These are phyloP conservation scores for Rugonectria rugulosa DNA, from an alignment of 2,329 filamentous ascomycete genomes.

Conservation along the genomic window DNA sequence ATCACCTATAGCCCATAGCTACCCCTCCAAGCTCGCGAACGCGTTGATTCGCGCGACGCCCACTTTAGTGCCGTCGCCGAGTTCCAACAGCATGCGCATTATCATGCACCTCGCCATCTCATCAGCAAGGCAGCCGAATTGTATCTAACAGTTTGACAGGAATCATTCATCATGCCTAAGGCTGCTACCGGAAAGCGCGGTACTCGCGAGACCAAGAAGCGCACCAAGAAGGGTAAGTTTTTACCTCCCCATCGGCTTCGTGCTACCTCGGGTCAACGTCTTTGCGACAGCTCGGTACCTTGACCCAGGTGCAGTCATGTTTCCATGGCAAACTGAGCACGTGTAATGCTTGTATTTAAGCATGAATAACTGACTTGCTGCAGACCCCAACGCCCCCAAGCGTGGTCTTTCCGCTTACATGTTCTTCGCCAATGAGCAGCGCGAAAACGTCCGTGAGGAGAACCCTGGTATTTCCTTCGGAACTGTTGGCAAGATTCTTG, in stretches of 20 bases:
- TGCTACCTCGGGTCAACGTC: not conserved
- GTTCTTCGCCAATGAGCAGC: slow-evolving; percentile 99
- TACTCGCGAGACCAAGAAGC: slow-evolving; percentile 64
- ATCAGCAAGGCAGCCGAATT: not conserved
- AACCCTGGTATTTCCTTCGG: slow-evolving; percentile 98
- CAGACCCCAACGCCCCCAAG: slow-evolving; percentile 98
- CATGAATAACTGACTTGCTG: not conserved
- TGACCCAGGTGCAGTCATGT: not conserved
- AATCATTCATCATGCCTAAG: slow-evolving; percentile 63
- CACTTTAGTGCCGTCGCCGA: not conserved
- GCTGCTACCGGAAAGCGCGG: slow-evolving; percentile 60
- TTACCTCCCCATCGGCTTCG: not conserved
- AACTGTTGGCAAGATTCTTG: slow-evolving; percentile 98
- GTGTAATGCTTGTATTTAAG: not conserved
- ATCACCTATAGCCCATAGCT: slow-evolving; percentile 31
- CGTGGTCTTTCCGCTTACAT: slow-evolving; percentile 99
- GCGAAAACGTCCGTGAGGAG: slow-evolving; percentile 96
- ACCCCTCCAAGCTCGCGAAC: slow-evolving; percentile 29
- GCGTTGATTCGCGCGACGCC: slow-evolving; percentile 7
- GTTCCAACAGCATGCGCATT: not conserved
- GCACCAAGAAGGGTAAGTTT: slow-evolving; percentile 66
- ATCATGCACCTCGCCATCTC: not conserved
- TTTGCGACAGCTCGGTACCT: not conserved
- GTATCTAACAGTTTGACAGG: slow-evolving; percentile 37
- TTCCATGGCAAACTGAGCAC: not conserved